These are phyloP conservation scores for Carpinus viminea DNA, from an alignment of 306 rosid genomes.

Conservation along the genomic window DNA sequence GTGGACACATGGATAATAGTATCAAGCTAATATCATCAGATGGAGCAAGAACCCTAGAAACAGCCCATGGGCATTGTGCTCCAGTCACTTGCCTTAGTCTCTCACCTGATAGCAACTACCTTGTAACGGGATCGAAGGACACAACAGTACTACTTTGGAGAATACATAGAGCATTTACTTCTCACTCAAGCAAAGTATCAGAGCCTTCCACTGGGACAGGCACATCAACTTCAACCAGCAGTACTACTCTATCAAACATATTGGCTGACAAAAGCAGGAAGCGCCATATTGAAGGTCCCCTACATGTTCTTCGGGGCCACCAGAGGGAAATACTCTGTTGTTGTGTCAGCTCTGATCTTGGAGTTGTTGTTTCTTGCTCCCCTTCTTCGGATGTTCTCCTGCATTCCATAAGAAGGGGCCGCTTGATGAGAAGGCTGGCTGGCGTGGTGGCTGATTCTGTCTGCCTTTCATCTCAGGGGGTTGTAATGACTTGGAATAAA, in stretches of 20 bases:
- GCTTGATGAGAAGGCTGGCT: slow-evolving; percentile 69
- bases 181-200: slow-evolving; percentile 53
- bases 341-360: slow-evolving; percentile 90
- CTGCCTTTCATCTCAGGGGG: slow-evolving; percentile 85
- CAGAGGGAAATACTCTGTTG: slow-evolving; percentile 74
- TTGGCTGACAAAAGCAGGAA: slow-evolving; percentile 64
- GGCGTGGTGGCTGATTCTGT: slow-evolving; percentile 80
- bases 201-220: slow-evolving; percentile 56
- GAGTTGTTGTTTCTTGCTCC: slow-evolving; percentile 88
- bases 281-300: slow-evolving; percentile 85
- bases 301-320: slow-evolving; percentile 88
- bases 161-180: slow-evolving; percentile 59
- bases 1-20: slow-evolving; percentile 93
- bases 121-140: slow-evolving; percentile 90
- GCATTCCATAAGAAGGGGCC: slow-evolving; percentile 84
- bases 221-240: slow-evolving; percentile 39
- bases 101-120: slow-evolving; percentile 80
- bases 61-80: slow-evolving; percentile 87
- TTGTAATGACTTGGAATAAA: slow-evolving; percentile 81
- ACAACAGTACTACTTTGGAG: slow-evolving; percentile 87
- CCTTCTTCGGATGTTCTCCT: slow-evolving; percentile 72
- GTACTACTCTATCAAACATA: slow-evolving; percentile 48
- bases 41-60: slow-evolving; percentile 91
- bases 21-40: slow-evolving; percentile 79
- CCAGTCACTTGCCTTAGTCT: slow-evolving; percentile 90